A percentile compares a stretch with the other conserved stretches of the same genome.
phyloP scores from a whole-genome alignment of 2,329 filamentous ascomycete genomes.

The Fusarium nisikadoi region DNA sequence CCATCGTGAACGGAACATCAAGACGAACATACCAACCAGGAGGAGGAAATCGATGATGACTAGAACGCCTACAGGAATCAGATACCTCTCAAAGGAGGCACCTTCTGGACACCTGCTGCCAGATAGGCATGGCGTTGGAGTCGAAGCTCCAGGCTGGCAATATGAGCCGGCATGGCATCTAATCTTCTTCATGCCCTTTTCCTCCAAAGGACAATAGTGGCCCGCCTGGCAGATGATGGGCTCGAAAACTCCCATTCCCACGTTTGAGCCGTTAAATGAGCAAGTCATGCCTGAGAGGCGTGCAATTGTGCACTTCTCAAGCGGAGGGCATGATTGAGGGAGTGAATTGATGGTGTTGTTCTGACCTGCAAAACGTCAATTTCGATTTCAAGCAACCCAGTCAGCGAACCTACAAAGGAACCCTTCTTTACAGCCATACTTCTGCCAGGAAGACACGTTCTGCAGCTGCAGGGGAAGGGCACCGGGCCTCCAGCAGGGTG shows the following conservation, averaged over 20 bases:
- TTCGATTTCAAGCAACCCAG: not conserved
- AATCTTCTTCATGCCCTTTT: constrained; percentile 51
- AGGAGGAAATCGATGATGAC: constrained; percentile 57
- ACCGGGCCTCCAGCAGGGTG: constrained; percentile 53
- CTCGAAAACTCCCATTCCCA: constrained; percentile 60
- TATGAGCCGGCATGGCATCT: constrained; percentile 60
- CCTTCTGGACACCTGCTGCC: constrained; percentile 60
- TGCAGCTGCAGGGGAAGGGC: constrained; percentile 56
- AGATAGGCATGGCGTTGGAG: constrained; percentile 58
- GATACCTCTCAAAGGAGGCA: constrained; percentile 54
- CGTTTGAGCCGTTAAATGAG: constrained; percentile 47
- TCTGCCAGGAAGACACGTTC: constrained; percentile 49
- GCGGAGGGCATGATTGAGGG: constrained; percentile 57
- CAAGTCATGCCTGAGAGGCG: constrained; percentile 51
- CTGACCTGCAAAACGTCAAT: constrained; percentile 44
- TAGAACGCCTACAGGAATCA: constrained; percentile 57
- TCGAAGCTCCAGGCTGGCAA: constrained; percentile 61
- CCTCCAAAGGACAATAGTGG: constrained; percentile 57
- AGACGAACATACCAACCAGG: constrained; percentile 44
- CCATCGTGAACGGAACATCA: constrained; percentile 35
- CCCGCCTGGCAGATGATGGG: constrained; percentile 62
- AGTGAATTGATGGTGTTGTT: constrained; percentile 60
- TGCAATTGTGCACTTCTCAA: constrained; percentile 50
- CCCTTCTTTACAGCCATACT: constrained; percentile 52
- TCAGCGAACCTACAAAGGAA: constrained; percentile 53